Percentiles rank a stretch among this genome's conserved stretches.
Evolutionary conservation across 1,284 basidiomycete genomes (phyloP).

Genomic region (Fomitopsis schrenkii): DNA sequence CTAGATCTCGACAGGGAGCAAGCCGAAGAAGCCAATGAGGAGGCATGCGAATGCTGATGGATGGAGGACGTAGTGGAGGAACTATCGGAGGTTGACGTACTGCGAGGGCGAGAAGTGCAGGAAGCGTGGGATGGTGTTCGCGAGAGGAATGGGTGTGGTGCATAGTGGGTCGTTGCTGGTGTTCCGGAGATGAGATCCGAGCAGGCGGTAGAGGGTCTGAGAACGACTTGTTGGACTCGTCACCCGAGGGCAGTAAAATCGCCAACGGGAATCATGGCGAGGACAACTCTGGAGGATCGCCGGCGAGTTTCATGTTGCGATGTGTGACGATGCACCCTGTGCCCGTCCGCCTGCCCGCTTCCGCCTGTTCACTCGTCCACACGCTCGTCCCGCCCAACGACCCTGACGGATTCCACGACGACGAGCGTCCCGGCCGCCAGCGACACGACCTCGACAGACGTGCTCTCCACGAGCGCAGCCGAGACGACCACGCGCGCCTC

Average conservation of each 20-base stretch:
- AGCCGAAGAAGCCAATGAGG: conserved; percentile 84
- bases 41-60: conserved; percentile 87
- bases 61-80: conserved; percentile 86
- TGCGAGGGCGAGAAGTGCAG: conserved; percentile 55
- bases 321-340: no score
- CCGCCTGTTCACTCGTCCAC: no score
- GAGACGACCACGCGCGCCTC: not conserved
- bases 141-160: no score
- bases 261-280: no score
- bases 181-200: no score
- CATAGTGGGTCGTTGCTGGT: no score
- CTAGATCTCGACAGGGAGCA: conserved; percentile 88
- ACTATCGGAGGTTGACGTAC: conserved; percentile 72
- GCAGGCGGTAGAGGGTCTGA: no score
- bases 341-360: no score
- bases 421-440: not conserved
- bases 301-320: no score
- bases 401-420: not conserved
- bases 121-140: conserved; percentile 45
- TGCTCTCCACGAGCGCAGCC: not conserved
- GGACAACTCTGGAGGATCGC: no score
- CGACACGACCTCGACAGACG: not conserved
- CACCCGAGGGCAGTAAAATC: no score
- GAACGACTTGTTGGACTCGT: no score
- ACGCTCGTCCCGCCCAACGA: not conserved